Evolutionary conservation across 192 early-diverging fungal genomes (phyloP).

Genomic region (Spinellus fusiger): DNA sequence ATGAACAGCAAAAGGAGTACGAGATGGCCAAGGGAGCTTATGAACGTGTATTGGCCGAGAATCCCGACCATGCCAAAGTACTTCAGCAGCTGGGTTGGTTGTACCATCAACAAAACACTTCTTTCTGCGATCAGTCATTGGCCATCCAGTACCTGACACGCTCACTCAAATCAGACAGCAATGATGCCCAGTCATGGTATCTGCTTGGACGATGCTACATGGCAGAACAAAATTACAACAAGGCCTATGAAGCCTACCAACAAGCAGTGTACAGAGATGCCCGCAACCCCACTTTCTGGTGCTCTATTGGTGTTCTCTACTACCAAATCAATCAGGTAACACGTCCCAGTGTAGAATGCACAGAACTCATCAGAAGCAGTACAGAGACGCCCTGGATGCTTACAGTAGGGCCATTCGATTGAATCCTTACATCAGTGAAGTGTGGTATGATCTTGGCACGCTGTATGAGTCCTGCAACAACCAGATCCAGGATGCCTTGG

Average conservation of each 20-base stretch:
- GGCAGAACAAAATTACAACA: slow-evolving; percentile 89
- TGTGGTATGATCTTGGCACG: slow-evolving; percentile 97
- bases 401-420: slow-evolving; percentile 93
- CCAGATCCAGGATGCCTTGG: slow-evolving; percentile 94
- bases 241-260: slow-evolving; percentile 97
- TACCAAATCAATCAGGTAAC: slow-evolving; percentile 85
- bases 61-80: slow-evolving; percentile 93
- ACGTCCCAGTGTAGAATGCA: neutral
- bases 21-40: slow-evolving; percentile 81
- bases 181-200: slow-evolving; percentile 93
- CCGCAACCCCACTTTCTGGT: slow-evolving; percentile 96
- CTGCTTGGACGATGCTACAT: slow-evolving; percentile 95
- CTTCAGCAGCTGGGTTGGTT: slow-evolving; percentile 96
- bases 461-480: slow-evolving; percentile 98
- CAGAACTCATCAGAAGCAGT: slow-evolving; percentile 36
- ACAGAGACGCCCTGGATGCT: slow-evolving; percentile 94
- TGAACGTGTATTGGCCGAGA: slow-evolving; percentile 83
- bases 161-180: slow-evolving; percentile 76
- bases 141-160: slow-evolving; percentile 80
- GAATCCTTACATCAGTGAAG: slow-evolving; percentile 92
- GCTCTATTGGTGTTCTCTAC: slow-evolving; percentile 97
- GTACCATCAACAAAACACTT: slow-evolving; percentile 81
- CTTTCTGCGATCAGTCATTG: slow-evolving; percentile 76
- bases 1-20: slow-evolving; percentile 92
- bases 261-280: slow-evolving; percentile 93